phyloP scores from a whole-genome alignment of 2,329 filamentous ascomycete genomes.

The Leptoxyphium fumago region DNA sequence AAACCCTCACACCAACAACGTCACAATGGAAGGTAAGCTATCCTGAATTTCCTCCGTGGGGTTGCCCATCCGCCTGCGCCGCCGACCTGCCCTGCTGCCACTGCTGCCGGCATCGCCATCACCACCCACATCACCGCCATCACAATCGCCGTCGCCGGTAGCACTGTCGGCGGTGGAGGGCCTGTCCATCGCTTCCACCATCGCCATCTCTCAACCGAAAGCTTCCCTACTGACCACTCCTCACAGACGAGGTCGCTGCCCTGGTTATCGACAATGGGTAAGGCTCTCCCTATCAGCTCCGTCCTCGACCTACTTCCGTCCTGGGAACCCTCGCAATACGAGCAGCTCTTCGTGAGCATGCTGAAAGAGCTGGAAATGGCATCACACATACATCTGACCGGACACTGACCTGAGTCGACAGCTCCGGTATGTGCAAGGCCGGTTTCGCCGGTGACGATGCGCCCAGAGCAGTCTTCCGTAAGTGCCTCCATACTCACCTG shows the following conservation, averaged over 20 bases:
- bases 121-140: slow-evolving; percentile 2
- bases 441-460: slow-evolving; percentile 99
- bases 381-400: slow-evolving; percentile 11
- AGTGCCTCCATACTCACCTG: slow-evolving; percentile 39
- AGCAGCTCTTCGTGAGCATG: too few relatives aligned
- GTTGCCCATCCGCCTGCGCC: not conserved
- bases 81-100: slow-evolving; percentile 4
- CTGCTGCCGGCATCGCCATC: slow-evolving; percentile 16
- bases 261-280: slow-evolving; percentile 99
- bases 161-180: not conserved
- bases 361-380: too few relatives aligned
- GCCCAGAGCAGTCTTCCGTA: slow-evolving; percentile 99
- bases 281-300: slow-evolving; percentile 36
- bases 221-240: not conserved
- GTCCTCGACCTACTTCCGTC: slow-evolving; percentile 18
- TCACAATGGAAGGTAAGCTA: slow-evolving; percentile 19
- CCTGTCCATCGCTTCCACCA: not conserved
- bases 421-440: slow-evolving; percentile 99
- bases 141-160: not conserved
- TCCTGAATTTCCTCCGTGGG: slow-evolving; percentile 7
- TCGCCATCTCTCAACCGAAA: not conserved
- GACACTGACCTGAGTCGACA: slow-evolving; percentile 25
- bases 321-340: slow-evolving; percentile 10
- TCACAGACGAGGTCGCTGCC: slow-evolving; percentile 96
- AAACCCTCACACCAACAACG: slow-evolving; percentile 4